phyloP scores from a whole-genome alignment of 495 filamentous ascomycete species.

The Neurospora cerealis region DNA sequence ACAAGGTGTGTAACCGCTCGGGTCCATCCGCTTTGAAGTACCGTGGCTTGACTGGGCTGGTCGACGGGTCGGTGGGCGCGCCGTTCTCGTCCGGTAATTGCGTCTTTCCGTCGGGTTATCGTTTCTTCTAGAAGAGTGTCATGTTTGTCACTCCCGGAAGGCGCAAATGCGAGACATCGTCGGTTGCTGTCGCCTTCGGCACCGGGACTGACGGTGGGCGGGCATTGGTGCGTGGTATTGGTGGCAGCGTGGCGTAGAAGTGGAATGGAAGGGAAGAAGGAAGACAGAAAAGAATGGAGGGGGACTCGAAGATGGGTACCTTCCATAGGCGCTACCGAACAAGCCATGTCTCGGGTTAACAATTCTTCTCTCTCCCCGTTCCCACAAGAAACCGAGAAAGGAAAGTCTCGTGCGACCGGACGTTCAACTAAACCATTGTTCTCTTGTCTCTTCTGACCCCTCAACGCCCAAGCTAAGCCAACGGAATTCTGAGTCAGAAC shows the following conservation, averaged over 20 bases:
- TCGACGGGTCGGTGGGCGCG: neutral
- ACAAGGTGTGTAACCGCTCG: neutral
- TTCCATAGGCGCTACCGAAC: neutral
- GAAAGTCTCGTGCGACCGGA: neutral
- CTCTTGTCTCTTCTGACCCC: neutral
- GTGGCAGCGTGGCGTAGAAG: neutral
- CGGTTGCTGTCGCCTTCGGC: neutral
- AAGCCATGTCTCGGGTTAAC: neutral
- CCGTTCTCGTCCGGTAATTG: neutral
- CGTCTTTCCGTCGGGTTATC: neutral
- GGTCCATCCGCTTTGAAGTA: neutral
- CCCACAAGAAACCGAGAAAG: neutral
- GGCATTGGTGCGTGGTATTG: neutral
- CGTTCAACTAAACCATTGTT: neutral
- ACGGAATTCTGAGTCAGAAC: neutral
- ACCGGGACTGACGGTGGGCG: neutral
- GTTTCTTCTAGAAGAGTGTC: neutral
- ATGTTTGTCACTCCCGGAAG: neutral
- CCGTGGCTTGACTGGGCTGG: neutral
- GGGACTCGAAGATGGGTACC: neutral
- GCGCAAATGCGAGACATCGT: neutral
- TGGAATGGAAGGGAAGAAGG: neutral
- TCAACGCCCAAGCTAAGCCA: neutral
- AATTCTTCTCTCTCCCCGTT: neutral
- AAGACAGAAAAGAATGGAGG: too few species aligned